These are phyloP conservation scores for Raphanus raphanistrum DNA, from an alignment of 345 rosid genomes.

Conservation along the genomic window DNA sequence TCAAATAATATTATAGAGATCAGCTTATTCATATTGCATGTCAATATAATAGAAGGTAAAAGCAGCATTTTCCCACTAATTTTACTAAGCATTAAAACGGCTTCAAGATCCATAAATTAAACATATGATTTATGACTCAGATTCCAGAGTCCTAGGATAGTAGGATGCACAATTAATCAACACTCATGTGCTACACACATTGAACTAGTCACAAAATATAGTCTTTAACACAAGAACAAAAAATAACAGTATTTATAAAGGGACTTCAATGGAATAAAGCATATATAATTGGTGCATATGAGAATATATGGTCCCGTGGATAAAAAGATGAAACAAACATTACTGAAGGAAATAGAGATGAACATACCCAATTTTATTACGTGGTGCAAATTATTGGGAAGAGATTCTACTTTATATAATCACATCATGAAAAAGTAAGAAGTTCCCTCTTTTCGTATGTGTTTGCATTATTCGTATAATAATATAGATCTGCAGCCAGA, in stretches of 20 bases:
- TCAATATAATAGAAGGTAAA: conserved; percentile 1
- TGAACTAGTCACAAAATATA: not conserved
- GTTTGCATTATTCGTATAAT: conserved; percentile 15
- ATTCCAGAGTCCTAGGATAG: conserved; percentile 14
- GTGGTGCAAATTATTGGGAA: conserved; percentile 13
- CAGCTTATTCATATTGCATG: not conserved
- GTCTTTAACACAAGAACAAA: not conserved
- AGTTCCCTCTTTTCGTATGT: not conserved
- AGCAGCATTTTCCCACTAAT: not conserved
- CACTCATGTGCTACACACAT: conserved; percentile 15
- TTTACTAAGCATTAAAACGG: not conserved
- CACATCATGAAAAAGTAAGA: not conserved
- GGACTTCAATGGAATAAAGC: conserved; percentile 29
- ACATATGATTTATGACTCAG: conserved; percentile 19
- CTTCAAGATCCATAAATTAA: conserved; percentile 6
- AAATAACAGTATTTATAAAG: not conserved
- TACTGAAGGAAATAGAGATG: not conserved
- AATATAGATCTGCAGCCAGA: conserved; percentile 8
- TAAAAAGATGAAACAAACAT: conserved; percentile 10
- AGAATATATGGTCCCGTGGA: conserved; percentile 16
- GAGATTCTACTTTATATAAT: conserved; percentile 25
- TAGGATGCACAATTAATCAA: conserved; percentile 10
- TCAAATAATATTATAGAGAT: too few relatives aligned
- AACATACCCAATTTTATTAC: not conserved
- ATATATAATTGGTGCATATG: conserved; percentile 16